phyloP scores from a whole-genome alignment of 345 rosid genomes.

The Toxicodendron radicans region DNA sequence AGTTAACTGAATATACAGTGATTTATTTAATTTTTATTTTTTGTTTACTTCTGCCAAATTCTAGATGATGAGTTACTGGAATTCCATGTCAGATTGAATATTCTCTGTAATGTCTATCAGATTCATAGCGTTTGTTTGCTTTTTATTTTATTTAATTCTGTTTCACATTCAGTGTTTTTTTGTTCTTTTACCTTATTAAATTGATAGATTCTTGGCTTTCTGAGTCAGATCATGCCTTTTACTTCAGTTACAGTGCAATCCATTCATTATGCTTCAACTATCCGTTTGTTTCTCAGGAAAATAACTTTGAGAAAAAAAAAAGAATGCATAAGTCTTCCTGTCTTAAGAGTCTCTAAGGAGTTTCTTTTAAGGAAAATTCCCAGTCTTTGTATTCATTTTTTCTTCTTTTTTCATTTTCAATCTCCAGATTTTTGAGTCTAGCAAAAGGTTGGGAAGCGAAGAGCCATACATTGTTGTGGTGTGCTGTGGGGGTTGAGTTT shows the following conservation, averaged over 20 bases:
- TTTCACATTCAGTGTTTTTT: slow-evolving; percentile 32
- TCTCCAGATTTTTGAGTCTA: slow-evolving; percentile 28
- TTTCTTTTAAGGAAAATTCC: slow-evolving; percentile 14
- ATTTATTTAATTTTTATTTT: slow-evolving; percentile 17
- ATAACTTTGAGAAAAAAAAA: slow-evolving; percentile 20
- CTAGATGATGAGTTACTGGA: slow-evolving; percentile 32
- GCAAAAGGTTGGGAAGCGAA: slow-evolving; percentile 19
- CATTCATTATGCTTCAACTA: slow-evolving; percentile 26
- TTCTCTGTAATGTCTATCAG: slow-evolving; percentile 33
- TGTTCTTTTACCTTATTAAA: slow-evolving; percentile 38
- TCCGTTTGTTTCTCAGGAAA: slow-evolving; percentile 36
- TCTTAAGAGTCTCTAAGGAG: slow-evolving; percentile 26
- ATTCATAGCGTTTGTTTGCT: slow-evolving; percentile 33
- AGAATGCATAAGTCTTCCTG: slow-evolving; percentile 21
- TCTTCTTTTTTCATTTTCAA: not conserved
- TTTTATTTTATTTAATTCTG: slow-evolving; percentile 30
- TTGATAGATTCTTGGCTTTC: slow-evolving; percentile 34
- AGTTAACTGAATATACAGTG: slow-evolving; percentile 8
- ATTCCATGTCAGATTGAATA: slow-evolving; percentile 55
- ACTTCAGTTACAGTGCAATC: slow-evolving; percentile 18
- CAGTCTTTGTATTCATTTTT: slow-evolving; percentile 3
- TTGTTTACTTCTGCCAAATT: slow-evolving; percentile 13
- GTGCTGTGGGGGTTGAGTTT: slow-evolving; percentile 11
- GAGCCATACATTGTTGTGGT: slow-evolving; percentile 1
- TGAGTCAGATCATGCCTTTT: slow-evolving; percentile 45